Evolutionary conservation across 1,139 yeast genomes (phyloP), one percentile per base, ranked within the genome.

Genomic region (Hyphopichia khmerensis): DNA sequence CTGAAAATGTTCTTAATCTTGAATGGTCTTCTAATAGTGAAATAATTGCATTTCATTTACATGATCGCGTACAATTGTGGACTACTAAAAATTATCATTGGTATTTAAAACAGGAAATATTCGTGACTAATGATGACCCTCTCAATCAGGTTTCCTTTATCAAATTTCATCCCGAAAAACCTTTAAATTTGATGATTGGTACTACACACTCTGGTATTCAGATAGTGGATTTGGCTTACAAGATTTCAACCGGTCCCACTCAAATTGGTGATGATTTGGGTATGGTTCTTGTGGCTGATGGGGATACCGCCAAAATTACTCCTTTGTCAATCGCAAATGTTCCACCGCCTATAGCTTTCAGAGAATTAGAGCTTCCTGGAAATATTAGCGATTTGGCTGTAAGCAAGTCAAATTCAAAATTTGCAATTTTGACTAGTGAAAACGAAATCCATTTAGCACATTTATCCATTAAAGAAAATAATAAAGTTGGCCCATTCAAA

Each of bases 61-160:
- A 64, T 2, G 77, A 84, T 50, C 67, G 79, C 30, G 74, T 93
- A 16, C 96, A 87, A 59, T 66, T 95, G 31, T 95, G 98, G 98
- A 84, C 95, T 1, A 75, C 87, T 2, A 91, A 88, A 57, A 95
- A 95, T 61, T 95, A 91, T 62, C 96, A 91, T 60, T 95, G 99
- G 98, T 89, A 87, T 60, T 72, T 91, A 51, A 93, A 95, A 59
- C 95, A 87, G 62, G 95, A 86, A 57, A 65, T 91, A 4, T 56
- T 54, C 39, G 59, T 73, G 4, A 55, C 62, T 32, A 54, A 60
- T 2, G 51, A 50, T 15, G 65, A 60, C 21, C 53, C 56, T 14
- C 45, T 43, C 5, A 64, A 65, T 35, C 48, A 59, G 19, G 72
- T 87, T 18, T 49, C 59, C 5, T 84, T 78, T 56, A 69, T 82